Conservation (phyloP, 148 eudicot genomes). For the Rhododendron henanense region DNA sequence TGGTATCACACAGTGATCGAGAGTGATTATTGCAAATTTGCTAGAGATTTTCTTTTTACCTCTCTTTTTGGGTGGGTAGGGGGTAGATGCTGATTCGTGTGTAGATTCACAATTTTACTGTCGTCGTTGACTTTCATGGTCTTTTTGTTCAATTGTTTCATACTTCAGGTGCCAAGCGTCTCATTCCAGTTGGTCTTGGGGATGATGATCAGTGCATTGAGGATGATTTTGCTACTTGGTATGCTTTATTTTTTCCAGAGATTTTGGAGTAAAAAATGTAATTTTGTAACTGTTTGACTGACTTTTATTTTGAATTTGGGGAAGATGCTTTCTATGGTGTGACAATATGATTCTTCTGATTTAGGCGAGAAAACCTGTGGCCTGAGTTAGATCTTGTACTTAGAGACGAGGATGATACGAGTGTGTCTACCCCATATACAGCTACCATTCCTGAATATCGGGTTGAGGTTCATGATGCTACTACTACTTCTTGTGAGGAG, state of each 20-base stretch:
- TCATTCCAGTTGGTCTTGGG: constrained; percentile 74
- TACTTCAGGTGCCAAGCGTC: constrained; percentile 69
- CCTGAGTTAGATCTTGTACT: constrained; percentile 72
- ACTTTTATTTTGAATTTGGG: background rate
- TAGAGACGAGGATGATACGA: constrained; percentile 52
- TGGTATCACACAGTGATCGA: background rate
- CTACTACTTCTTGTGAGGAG: constrained; percentile 28
- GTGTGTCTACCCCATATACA: constrained; percentile 65
- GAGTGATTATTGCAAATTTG: background rate
- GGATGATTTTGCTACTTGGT: constrained; percentile 94
- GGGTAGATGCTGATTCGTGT: background rate
- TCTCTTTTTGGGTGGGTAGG: background rate
- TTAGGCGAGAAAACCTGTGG: constrained; percentile 76
- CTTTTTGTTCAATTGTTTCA: constrained; percentile 1
- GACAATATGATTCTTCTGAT: constrained; percentile 15
- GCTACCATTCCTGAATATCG: constrained; percentile 77
- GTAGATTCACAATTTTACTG: background rate
- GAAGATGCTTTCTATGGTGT: background rate
- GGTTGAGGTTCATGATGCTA: constrained; percentile 54
- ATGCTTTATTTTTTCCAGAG: background rate
- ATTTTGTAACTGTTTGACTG: background rate
- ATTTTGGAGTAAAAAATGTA: background rate
- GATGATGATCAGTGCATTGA: constrained; percentile 97
- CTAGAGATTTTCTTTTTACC: background rate
- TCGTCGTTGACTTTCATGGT: background rate